phyloP scores from a whole-genome alignment of 768 basidiomycete species.

The Cystobasidium tubakii region DNA sequence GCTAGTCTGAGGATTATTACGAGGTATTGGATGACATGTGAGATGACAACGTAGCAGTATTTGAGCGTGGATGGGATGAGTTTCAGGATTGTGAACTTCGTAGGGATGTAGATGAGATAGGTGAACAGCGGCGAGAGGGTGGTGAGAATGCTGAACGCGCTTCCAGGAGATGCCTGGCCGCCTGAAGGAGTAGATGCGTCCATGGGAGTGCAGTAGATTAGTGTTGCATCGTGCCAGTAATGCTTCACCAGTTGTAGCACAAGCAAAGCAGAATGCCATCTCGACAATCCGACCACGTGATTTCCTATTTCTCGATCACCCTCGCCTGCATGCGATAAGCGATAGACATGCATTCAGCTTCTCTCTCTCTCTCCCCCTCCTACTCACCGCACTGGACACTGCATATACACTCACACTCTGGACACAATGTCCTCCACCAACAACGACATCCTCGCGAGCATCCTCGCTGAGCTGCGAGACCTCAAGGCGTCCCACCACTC shows the following conservation, averaged over 20 bases:
- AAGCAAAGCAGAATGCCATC: background rate
- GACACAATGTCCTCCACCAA: background rate
- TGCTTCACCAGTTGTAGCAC: background rate
- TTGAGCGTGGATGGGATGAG: background rate
- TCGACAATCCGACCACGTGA: background rate
- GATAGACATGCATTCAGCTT: too few relatives aligned
- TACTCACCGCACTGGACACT: background rate
- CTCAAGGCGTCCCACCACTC: slow-evolving; percentile 19
- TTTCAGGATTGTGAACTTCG: background rate
- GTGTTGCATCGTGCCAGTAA: background rate
- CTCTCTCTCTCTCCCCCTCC: slow-evolving; percentile 2
- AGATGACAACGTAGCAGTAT: background rate
- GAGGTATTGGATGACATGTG: background rate
- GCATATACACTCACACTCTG: background rate
- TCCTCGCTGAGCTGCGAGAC: slow-evolving; percentile 34
- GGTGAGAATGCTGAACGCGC: background rate
- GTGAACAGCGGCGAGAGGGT: background rate
- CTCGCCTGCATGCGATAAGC: too few relatives aligned
- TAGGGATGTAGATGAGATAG: background rate
- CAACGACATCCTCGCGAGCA: slow-evolving; percentile 29
- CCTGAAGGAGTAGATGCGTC: too few relatives aligned
- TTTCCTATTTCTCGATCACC: background rate
- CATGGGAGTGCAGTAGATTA: background rate
- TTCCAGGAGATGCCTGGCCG: background rate
- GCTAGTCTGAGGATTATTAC: background rate